These are phyloP conservation scores for Helianthus tuberosus DNA, from an alignment of 129 eudicot species.

Conservation along the genomic window DNA sequence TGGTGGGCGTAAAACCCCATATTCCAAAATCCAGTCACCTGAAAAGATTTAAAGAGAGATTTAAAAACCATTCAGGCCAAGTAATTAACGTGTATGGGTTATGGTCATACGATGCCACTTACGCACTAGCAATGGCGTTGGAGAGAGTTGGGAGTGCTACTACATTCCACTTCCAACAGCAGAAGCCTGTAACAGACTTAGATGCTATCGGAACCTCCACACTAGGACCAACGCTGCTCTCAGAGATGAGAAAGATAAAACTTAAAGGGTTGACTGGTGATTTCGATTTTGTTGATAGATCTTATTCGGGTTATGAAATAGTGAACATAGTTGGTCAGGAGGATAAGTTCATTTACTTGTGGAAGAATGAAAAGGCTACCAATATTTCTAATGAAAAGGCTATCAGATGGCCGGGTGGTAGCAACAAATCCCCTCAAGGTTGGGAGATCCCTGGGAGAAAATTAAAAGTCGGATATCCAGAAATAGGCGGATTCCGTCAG, in stretches of 20 bases:
- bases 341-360: conserved; percentile 31
- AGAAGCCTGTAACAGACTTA: conserved; percentile 18
- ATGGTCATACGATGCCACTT: conserved; percentile 52
- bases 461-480: conserved; percentile 47
- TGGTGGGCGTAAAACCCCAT: conserved; percentile 52
- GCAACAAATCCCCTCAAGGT: conserved; percentile 34
- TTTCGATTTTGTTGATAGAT: conserved; percentile 34
- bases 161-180: background rate
- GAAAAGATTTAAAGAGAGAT: conserved; percentile 32
- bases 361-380: conserved; percentile 17
- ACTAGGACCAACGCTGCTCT: conserved; percentile 33
- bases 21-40: conserved; percentile 36
- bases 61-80: conserved; percentile 25
- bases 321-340: conserved; percentile 37
- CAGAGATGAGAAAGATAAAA: conserved; percentile 17
- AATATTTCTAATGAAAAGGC: background rate
- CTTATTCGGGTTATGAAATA: conserved; percentile 30
- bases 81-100: conserved; percentile 39
- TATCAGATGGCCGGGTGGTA: conserved; percentile 59
- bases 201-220: conserved; percentile 26
- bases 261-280: conserved; percentile 44
- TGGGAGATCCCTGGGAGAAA: conserved; percentile 47
- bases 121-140: conserved; percentile 45
- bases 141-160: conserved; percentile 34
- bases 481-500: conserved; percentile 36